Conservation (phyloP, 345 rosid genomes). For the Citrus medica region DNA sequence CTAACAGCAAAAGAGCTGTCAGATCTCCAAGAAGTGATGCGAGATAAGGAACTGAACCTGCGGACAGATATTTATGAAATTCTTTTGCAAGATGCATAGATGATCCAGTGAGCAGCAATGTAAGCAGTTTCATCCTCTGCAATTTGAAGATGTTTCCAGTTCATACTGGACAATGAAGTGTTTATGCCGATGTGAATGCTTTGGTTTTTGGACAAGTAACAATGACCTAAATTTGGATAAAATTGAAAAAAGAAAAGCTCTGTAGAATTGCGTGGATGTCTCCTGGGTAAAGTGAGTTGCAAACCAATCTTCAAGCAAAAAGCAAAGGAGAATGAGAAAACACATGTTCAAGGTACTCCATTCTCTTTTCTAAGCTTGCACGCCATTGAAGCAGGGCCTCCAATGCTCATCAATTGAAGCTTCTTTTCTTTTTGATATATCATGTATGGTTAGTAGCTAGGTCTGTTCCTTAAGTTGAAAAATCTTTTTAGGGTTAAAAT, state of each 20-base stretch:
- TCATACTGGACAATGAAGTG: not conserved
- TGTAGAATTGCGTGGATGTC: not conserved
- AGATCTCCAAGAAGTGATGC: conserved; percentile 96
- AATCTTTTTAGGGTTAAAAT: not conserved
- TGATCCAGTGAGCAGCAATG: not conserved
- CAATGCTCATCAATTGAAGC: not conserved
- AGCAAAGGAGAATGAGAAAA: not conserved
- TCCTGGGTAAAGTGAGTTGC: not conserved
- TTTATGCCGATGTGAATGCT: not conserved
- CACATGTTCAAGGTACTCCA: not conserved
- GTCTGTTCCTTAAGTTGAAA: not conserved
- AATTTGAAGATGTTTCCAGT: not conserved
- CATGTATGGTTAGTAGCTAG: not conserved
- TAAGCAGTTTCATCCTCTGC: not conserved
- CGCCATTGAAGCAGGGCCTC: not conserved
- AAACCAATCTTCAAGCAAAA: too few relatives aligned
- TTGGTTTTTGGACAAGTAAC: not conserved
- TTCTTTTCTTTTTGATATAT: not conserved
- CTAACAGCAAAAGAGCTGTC: conserved; percentile 78
- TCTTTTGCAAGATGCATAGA: conserved; percentile 64
- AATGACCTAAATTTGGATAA: not conserved
- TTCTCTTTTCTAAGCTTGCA: not conserved
- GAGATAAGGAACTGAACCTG: conserved; percentile 85
- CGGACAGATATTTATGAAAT: conserved; percentile 98
- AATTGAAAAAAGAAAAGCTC: not conserved